Conservation (phyloP, 2,329 filamentous ascomycete species). For the Fusarium sp. region DNA sequence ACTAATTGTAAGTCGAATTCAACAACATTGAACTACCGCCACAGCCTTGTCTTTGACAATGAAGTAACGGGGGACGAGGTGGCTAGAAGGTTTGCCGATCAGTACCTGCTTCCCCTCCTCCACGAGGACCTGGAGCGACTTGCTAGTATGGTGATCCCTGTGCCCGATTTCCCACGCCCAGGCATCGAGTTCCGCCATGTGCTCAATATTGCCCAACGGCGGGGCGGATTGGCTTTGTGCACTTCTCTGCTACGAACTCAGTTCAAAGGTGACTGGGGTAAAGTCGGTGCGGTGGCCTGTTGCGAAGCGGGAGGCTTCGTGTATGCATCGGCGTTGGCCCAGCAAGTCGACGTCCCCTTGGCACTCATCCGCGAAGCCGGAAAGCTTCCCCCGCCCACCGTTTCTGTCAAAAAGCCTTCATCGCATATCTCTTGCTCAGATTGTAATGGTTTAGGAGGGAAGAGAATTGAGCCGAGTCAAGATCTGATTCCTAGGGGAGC, state of each 20-base stretch:
- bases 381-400: conserved; percentile 69
- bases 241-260: conserved; percentile 61
- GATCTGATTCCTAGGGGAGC: too few relatives aligned
- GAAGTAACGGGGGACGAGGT: conserved; percentile 56
- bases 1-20: background rate
- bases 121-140: conserved; percentile 61
- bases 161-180: conserved; percentile 63
- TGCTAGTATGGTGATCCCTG: conserved; percentile 61
- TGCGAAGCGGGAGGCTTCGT: conserved; percentile 71
- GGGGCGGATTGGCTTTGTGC: conserved; percentile 64
- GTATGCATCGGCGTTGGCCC: conserved; percentile 62
- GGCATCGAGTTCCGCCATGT: conserved; percentile 70
- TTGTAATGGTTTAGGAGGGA: too few relatives aligned
- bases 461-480: too few relatives aligned
- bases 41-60: conserved; percentile 66
- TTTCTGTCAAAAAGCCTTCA: conserved; percentile 60
- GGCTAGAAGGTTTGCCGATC: conserved; percentile 57
- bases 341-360: conserved; percentile 59
- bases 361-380: conserved; percentile 65
- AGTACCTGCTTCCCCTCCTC: conserved; percentile 59
- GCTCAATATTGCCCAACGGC: conserved; percentile 65
- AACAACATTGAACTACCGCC: conserved; percentile 50
- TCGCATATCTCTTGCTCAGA: conserved; percentile 73
- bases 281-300: conserved; percentile 59
- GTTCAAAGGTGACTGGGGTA: conserved; percentile 61